phyloP scores from a whole-genome alignment of 805 yeast genomes.

The Candida pseudoglaebosa region DNA sequence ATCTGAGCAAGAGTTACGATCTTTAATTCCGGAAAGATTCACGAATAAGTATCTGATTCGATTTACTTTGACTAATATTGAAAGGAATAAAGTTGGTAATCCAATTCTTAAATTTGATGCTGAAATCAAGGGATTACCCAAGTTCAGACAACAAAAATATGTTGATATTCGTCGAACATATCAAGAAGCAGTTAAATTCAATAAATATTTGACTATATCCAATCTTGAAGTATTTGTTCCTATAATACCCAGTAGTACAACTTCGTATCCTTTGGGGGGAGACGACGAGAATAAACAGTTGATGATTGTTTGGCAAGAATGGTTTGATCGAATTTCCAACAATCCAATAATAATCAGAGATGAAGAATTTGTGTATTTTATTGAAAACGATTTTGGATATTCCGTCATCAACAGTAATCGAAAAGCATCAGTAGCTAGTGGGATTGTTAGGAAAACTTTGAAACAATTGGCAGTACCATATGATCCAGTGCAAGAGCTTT shows the following conservation, averaged over 20 bases:
- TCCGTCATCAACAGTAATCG: constrained; percentile 56
- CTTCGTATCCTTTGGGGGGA: constrained; percentile 80
- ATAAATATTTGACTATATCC: constrained; percentile 72
- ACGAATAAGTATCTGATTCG: constrained; percentile 39
- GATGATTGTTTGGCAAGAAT: constrained; percentile 61
- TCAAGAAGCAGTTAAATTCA: constrained; percentile 70
- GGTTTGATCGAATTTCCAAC: constrained; percentile 72
- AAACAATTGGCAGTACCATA: constrained; percentile 91
- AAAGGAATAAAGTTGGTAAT: constrained; percentile 67
- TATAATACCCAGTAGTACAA: constrained; percentile 68
- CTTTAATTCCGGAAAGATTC: constrained; percentile 49
- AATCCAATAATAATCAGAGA: constrained; percentile 83
- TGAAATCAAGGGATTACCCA: constrained; percentile 53
- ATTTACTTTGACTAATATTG: constrained; percentile 64
- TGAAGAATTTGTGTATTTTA: constrained; percentile 82
- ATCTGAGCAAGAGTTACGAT: constrained; percentile 39
- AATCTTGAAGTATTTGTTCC: constrained; percentile 94
- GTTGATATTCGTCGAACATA: constrained; percentile 77
- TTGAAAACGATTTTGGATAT: constrained; percentile 71
- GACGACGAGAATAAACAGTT: constrained; percentile 70
- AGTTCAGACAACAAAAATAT: constrained; percentile 66
- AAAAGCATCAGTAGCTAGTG: constrained; percentile 68
- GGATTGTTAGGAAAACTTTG: constrained; percentile 80
- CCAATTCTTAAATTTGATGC: constrained; percentile 75
- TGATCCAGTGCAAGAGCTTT: constrained; percentile 77